Conservation (phyloP, 2,329 filamentous ascomycete species). For the Phaeoacremonium minimum region DNA sequence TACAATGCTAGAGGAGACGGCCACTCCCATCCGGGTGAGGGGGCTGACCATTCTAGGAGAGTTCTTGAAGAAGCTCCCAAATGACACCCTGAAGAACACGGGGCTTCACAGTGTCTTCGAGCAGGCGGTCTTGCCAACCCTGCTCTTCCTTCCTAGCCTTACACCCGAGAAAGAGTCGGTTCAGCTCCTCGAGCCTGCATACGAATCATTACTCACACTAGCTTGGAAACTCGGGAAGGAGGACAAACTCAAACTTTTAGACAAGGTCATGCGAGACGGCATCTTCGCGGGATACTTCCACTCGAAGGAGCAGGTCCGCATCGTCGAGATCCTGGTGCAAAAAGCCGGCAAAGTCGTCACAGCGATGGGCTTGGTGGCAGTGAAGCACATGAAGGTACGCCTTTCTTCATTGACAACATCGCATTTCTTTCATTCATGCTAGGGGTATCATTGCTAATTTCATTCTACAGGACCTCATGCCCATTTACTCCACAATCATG, state of each 20-base stretch:
- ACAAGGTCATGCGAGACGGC: conserved; percentile 52
- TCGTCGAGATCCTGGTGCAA: conserved; percentile 53
- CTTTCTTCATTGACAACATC: too few relatives aligned
- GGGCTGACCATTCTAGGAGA: conserved; percentile 50
- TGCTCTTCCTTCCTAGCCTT: conserved; percentile 73
- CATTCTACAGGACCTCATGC: conserved; percentile 55
- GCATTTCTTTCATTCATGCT: conserved; percentile 25
- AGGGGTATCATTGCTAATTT: conserved; percentile 7
- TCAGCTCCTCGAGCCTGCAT: conserved; percentile 59
- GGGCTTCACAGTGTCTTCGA: conserved; percentile 67
- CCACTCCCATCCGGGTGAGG: conserved; percentile 44
- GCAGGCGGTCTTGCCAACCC: conserved; percentile 63
- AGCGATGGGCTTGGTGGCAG: conserved; percentile 55
- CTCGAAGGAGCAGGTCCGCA: conserved; percentile 50
- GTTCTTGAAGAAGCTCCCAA: conserved; percentile 53
- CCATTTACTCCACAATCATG: conserved; percentile 61
- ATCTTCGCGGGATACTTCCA: conserved; percentile 53
- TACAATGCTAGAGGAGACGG: conserved; percentile 61
- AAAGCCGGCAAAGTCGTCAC: conserved; percentile 45
- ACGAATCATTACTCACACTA: conserved; percentile 61
- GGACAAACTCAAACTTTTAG: conserved; percentile 35
- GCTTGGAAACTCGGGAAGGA: conserved; percentile 7
- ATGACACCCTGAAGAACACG: conserved; percentile 50
- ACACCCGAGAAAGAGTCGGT: conserved; percentile 71
- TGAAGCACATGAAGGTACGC: conserved; percentile 63